Evolutionary conservation across 257 asterid species (phyloP).

Genomic region (Fraxinus excelsior): DNA sequence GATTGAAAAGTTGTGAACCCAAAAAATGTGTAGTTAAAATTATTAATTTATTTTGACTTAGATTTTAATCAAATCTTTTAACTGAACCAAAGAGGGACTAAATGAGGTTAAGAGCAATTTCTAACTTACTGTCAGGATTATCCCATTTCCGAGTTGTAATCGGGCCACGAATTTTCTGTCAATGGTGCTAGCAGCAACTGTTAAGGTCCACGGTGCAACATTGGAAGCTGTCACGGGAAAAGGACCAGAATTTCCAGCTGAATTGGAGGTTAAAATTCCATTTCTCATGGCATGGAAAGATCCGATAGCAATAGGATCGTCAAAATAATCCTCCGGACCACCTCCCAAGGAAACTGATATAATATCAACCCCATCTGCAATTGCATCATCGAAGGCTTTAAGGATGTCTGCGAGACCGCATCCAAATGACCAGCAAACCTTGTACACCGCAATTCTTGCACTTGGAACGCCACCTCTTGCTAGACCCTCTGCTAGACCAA

Average conservation of each 20-base stretch:
- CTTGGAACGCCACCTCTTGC: constrained; percentile 65
- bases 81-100: no score
- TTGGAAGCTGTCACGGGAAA: constrained; percentile 41
- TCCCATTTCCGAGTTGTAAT: constrained; percentile 58
- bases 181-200: constrained; percentile 67
- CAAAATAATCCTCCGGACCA: constrained; percentile 46
- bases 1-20: no score
- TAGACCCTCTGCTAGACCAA: constrained; percentile 51
- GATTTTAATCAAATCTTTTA: no score
- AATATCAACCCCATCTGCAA: constrained; percentile 73
- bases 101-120: not conserved
- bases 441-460: constrained; percentile 57
- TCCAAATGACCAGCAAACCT: constrained; percentile 55
- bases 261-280: constrained; percentile 62
- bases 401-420: constrained; percentile 55
- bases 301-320: constrained; percentile 71
- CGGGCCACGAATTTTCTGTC: constrained; percentile 60
- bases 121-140: constrained; percentile 40
- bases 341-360: constrained; percentile 63
- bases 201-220: constrained; percentile 60
- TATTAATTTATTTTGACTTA: no score
- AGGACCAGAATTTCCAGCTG: constrained; percentile 71
- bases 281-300: constrained; percentile 70
- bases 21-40: no score
- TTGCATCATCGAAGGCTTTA: constrained; percentile 74